Conservation (phyloP, 1,284 basidiomycete genomes). For the Ganoderma sinense region DNA sequence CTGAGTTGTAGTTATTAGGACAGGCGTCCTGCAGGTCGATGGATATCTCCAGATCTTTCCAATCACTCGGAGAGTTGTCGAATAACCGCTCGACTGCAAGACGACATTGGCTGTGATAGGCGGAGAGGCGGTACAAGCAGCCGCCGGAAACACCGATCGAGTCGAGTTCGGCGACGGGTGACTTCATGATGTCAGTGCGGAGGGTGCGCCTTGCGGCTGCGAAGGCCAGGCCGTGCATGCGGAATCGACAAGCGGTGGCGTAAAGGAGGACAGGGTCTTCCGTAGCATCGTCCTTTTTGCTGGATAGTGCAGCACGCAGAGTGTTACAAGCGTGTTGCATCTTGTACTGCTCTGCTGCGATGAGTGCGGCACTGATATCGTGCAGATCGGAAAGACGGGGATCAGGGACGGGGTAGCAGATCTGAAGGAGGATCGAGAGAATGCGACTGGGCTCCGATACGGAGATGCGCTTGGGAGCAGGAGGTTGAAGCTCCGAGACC, state of each 20-base stretch:
- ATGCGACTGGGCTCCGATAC: constrained; percentile 27
- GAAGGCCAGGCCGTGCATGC: constrained; percentile 13
- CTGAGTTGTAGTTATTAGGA: neutral
- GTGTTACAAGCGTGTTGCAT: constrained; percentile 36
- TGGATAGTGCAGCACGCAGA: constrained; percentile 7
- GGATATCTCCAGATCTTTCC: constrained; percentile 14
- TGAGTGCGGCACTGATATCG: constrained; percentile 37
- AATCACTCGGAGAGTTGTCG: neutral
- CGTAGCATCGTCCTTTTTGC: neutral
- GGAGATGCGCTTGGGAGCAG: neutral
- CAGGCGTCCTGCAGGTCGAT: constrained; percentile 7
- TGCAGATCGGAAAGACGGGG: constrained; percentile 20
- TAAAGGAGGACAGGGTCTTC: constrained; percentile 18
- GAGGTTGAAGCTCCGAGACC: neutral
- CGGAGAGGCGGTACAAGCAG: constrained; percentile 24
- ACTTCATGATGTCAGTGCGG: constrained; percentile 5
- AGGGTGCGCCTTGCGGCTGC: constrained; percentile 15
- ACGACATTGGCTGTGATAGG: constrained; percentile 22
- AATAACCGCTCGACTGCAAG: constrained; percentile 13
- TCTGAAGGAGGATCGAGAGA: constrained; percentile 31
- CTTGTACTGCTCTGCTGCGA: constrained; percentile 45
- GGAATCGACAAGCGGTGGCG: constrained; percentile 18
- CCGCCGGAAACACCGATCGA: constrained; percentile 20
- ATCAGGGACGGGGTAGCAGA: constrained; percentile 32
- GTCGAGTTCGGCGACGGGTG: constrained; percentile 12